Evolutionary conservation across 345 rosid genomes (phyloP), one percentile per base, ranked within the genome.

Genomic region (Gossypium raimondii): DNA sequence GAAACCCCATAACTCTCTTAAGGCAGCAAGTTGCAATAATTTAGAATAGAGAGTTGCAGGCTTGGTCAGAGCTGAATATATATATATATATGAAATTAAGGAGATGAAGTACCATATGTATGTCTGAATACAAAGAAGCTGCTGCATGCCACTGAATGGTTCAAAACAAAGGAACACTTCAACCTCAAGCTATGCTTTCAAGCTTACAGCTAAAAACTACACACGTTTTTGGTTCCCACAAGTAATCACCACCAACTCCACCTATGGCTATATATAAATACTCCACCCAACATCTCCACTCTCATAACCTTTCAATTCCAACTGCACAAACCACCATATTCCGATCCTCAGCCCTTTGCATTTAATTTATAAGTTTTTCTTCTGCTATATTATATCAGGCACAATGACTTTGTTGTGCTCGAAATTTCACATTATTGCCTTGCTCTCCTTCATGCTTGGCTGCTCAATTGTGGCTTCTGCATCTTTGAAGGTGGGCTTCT

Each of bases 401-500:
- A 14, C 53, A 13, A 38, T 57, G 62, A 8, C 3, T 8, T 12
- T 5, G 38, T 55, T 53, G 29, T 4, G 51, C 73, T 16, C 59
- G 17, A 69, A 16, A 18, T 9, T 69, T 27, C 25, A 10, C 9
- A 3, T 20, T 4, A 2, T 69, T 51, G 9, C 17, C 16, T 67
- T 58, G 38, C 2, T 57, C 47, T 47, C 5, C 7, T 17, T 60
- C 44, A 2, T 61, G 45, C 48, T 73, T 62, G 11, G 17, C 22
- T 27, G 9, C 34, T 48, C 65, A 8, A 0, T 27, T 48, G 12
- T 61, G 47, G 47, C n/a, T 22, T 66, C 50, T 64, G 65, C 73
- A 65, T 65, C 57, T 2, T 76, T 82, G 22, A 79, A 38, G 58
- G 78, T 77, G 24, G 78, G 81, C 2, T 82, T 79, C 71, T 79